Evolutionary conservation across 1,284 basidiomycete genomes (phyloP).

Genomic region (Austropuccinia psidii): DNA sequence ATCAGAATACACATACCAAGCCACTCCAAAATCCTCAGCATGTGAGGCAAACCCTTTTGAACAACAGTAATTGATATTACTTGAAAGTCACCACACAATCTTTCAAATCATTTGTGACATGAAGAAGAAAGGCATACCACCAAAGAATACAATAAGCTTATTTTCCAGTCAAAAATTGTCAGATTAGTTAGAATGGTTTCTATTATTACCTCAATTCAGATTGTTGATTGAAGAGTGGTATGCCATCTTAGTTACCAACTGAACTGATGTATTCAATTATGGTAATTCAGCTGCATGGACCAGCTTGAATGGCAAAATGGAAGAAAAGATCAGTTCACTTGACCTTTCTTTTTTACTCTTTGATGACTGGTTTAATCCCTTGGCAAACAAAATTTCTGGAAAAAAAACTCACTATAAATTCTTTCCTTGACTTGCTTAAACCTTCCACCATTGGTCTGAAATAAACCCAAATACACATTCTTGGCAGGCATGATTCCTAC

Average conservation of each 20-base stretch:
- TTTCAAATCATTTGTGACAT: background rate
- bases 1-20: background rate
- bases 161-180: background rate
- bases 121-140: too few relatives aligned
- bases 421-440: background rate
- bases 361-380: too few relatives aligned
- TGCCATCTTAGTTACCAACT: too few relatives aligned
- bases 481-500: background rate
- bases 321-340: too few relatives aligned
- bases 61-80: background rate
- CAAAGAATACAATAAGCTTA: background rate
- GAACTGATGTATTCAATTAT: too few relatives aligned
- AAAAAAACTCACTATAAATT: too few relatives aligned
- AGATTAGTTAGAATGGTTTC: constrained; percentile 12
- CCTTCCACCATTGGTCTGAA: background rate
- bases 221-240: background rate
- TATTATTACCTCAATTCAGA: background rate
- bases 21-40: background rate
- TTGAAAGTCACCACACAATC: background rate
- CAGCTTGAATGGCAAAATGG: too few relatives aligned
- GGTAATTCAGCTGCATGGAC: too few relatives aligned
- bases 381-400: too few relatives aligned
- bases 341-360: too few relatives aligned
- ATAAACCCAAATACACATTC: constrained; percentile 6
- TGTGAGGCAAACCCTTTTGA: background rate